These are phyloP conservation scores for Claviceps africana DNA, from an alignment of 2,329 filamentous ascomycete genomes.

Conservation along the genomic window DNA sequence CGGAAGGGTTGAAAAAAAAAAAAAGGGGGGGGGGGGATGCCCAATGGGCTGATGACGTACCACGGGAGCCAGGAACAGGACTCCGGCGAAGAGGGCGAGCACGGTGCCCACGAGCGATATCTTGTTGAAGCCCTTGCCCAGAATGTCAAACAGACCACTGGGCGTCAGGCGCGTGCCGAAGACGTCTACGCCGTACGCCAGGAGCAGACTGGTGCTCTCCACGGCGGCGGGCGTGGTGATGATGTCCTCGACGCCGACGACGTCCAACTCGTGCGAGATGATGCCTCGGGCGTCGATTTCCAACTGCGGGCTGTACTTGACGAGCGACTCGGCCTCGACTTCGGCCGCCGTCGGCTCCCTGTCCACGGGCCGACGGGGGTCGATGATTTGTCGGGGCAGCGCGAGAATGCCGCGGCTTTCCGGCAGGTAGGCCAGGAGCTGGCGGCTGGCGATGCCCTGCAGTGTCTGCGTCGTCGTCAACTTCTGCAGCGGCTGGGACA, in stretches of 20 bases:
- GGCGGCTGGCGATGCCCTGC: constrained; percentile 78
- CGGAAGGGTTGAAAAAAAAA: background rate
- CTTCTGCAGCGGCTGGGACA: constrained; percentile 63
- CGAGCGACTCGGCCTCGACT: constrained; percentile 63
- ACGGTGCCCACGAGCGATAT: constrained; percentile 73
- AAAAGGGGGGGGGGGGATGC: background rate
- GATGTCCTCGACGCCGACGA: constrained; percentile 60
- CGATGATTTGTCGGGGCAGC: constrained; percentile 64
- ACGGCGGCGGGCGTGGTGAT: constrained; percentile 65
- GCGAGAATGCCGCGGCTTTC: constrained; percentile 60
- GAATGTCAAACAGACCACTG: constrained; percentile 77
- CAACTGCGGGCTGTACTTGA: constrained; percentile 59
- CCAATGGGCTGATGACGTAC: constrained; percentile 39
- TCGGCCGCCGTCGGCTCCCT: constrained; percentile 71
- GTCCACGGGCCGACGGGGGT: constrained; percentile 74
- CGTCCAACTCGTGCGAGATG: constrained; percentile 68
- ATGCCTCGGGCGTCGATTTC: constrained; percentile 73
- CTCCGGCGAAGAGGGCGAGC: constrained; percentile 61
- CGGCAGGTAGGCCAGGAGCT: constrained; percentile 67
- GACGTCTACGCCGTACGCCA: constrained; percentile 78
- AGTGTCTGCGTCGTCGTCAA: constrained; percentile 78
- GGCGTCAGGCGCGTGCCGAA: constrained; percentile 81
- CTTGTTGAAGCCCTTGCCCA: constrained; percentile 91
- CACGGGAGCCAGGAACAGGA: constrained; percentile 68
- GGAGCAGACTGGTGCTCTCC: constrained; percentile 82